Evolutionary conservation across 2,329 filamentous ascomycete species (phyloP).

Genomic region (Fusarium acutatum): DNA sequence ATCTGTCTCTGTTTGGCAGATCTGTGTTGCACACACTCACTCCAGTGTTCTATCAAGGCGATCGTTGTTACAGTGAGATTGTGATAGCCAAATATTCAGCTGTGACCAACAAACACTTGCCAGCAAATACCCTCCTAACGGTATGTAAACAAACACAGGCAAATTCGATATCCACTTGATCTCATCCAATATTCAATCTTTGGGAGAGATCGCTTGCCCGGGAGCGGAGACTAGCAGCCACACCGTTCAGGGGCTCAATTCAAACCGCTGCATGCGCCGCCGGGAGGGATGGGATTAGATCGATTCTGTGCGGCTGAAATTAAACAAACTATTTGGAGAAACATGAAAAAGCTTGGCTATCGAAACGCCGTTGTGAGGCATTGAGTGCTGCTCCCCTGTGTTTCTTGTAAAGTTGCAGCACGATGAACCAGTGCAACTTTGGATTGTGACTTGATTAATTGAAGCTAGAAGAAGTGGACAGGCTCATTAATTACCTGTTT

Average conservation of each 20-base stretch:
- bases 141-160: background rate
- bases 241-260: slow-evolving; percentile 34
- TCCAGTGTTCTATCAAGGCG: background rate
- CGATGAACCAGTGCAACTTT: slow-evolving; percentile 2
- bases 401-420: too few relatives aligned
- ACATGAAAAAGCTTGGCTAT: slow-evolving; percentile 1
- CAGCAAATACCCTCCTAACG: background rate
- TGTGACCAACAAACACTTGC: background rate
- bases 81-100: background rate
- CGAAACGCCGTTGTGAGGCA: background rate
- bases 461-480: background rate
- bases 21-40: background rate
- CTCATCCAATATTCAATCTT: background rate
- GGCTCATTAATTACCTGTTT: background rate
- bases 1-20: background rate
- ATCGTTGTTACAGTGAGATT: background rate
- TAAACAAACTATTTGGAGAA: background rate
- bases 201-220: slow-evolving; percentile 18
- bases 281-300: background rate
- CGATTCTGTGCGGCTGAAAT: slow-evolving; percentile 6
- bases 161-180: slow-evolving; percentile 29
- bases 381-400: too few relatives aligned
- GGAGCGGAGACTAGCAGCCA: slow-evolving; percentile 29
- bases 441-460: slow-evolving; percentile 20
- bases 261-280: slow-evolving; percentile 1